Conservation (phyloP, 169 alveolate species). For the Amoebophrya sp. region DNA sequence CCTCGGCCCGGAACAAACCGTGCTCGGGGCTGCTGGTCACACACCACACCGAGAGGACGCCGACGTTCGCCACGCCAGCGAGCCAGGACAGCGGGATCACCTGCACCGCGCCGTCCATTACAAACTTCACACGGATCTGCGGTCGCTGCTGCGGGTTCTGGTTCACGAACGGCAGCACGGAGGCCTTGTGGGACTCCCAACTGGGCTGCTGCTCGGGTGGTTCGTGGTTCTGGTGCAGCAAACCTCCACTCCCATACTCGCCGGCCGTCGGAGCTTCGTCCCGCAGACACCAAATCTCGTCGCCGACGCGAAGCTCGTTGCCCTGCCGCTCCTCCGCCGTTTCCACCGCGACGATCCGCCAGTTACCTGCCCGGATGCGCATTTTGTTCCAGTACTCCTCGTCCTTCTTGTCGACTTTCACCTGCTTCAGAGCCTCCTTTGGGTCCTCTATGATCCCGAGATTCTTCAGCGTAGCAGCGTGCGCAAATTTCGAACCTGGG, state of each 20-base stretch:
- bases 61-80: not conserved
- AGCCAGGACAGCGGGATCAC: not conserved
- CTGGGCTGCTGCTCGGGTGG: not conserved
- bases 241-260: too few relatives aligned
- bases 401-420: not conserved
- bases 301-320: not conserved
- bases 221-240: not conserved
- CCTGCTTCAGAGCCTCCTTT: not conserved
- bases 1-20: not conserved
- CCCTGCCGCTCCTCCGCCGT: slow-evolving; percentile 1
- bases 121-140: not conserved
- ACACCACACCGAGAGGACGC: not conserved
- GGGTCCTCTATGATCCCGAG: not conserved
- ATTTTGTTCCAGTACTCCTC: not conserved
- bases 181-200: not conserved
- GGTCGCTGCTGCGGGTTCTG: not conserved
- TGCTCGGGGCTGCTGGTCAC: not conserved
- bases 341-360: not conserved
- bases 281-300: slow-evolving; percentile 11
- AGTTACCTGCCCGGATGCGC: not conserved
- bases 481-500: too few relatives aligned
- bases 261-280: not conserved
- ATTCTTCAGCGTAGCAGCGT: not conserved
- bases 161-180: not conserved
- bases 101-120: not conserved